phyloP scores from a whole-genome alignment of 495 filamentous ascomycete species.

The Penicillium flavigenum region DNA sequence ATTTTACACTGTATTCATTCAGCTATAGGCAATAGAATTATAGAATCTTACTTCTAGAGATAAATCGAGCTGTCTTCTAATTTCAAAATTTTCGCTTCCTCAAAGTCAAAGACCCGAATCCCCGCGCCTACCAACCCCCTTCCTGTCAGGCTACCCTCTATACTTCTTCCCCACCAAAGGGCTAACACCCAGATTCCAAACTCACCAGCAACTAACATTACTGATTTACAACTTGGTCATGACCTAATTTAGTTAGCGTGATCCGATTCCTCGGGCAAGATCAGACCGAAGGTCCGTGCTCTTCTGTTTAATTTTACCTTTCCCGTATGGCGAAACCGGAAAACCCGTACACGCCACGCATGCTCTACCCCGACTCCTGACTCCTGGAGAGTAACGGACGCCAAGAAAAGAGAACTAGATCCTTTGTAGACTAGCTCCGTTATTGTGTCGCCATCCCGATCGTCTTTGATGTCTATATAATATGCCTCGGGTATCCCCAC shows the following conservation, averaged over 20 bases:
- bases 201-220: background rate
- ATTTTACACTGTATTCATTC: background rate
- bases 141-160: background rate
- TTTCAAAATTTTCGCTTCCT: background rate
- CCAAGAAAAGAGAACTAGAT: background rate
- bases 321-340: background rate
- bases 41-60: background rate
- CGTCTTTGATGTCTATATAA: background rate
- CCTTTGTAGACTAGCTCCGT: background rate
- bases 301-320: background rate
- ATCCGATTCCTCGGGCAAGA: background rate
- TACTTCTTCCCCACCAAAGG: background rate
- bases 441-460: background rate
- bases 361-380: background rate
- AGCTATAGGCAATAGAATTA: background rate
- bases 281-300: conserved; percentile 2
- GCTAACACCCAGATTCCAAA: background rate
- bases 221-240: too few relatives aligned
- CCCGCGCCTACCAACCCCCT: background rate
- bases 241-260: background rate
- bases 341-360: background rate
- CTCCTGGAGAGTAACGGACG: background rate
- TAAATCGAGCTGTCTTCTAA: too few relatives aligned
- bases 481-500: background rate
- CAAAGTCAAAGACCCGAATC: background rate